Evolutionary conservation across 108 stramenopile genomes (phyloP), one percentile per base, ranked within the genome.

Genomic region (Mayamaea pseudoterrestris): DNA sequence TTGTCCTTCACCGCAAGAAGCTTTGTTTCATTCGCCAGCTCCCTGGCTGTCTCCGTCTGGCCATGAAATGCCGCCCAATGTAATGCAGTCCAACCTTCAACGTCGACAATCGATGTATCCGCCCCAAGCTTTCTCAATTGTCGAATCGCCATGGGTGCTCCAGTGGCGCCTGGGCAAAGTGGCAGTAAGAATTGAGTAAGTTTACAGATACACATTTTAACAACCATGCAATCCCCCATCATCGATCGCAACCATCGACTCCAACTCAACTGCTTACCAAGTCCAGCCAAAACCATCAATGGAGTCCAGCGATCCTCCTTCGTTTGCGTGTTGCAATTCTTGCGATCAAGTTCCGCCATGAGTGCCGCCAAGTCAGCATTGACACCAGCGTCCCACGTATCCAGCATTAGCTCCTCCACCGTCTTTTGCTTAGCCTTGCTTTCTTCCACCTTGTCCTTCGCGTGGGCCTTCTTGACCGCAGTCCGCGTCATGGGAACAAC

Each of bases 11-110:
- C 66, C 14, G 45, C 32, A 31, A 73, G 50, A 36, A 83, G 50
- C 11, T 62, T 55, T 2, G 52, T 34, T 14, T 80, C 69, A 2
- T 65, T 63, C 18, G 61, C 25, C n/a, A 91, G 65, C 20, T 64
- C 63, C 41, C 57, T 74, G 37, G 83, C 90, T 22, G 73, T 78
- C 20, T 75, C 68, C 24, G 73, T 62, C 53, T 68, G 78, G 14
- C 80, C 82, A 40, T 86, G 84, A 44, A 83, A 91, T 9, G 80
- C 81, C 14, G 83, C 68, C 88, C 90, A 91, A 53, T 91, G 90
- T 29, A 86, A 57, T 26, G 84, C 67, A 53, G 77, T 91, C 90
- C 90, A 91, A 1, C 83, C 82, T 48, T 91, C 90, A 45, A 63
- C 53, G 55, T 91, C 90, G 7, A 56, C 53, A 53, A 71, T 54